Evolutionary conservation across 495 filamentous ascomycete genomes (phyloP).

Genomic region (Lophium mytilinum): DNA sequence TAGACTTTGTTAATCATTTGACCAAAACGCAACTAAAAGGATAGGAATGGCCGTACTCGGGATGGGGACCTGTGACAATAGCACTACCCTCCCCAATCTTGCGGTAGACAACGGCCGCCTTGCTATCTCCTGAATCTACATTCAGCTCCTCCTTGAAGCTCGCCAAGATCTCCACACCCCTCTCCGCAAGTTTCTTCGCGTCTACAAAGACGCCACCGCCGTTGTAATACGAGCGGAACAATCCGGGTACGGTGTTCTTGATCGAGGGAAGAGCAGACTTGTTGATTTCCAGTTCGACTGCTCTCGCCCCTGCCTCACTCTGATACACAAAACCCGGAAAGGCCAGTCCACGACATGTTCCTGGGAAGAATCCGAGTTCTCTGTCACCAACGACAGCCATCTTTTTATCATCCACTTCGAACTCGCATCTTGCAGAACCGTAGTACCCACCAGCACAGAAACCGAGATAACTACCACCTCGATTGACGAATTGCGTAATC

Average conservation of each 20-base stretch:
- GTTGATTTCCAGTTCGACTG: slow-evolving; percentile 57
- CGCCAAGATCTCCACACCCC: slow-evolving; percentile 73
- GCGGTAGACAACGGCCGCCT: slow-evolving; percentile 79
- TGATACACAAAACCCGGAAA: slow-evolving; percentile 89
- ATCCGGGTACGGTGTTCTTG: slow-evolving; percentile 44
- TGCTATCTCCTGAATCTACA: slow-evolving; percentile 61
- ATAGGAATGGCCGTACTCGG: slow-evolving; percentile 57
- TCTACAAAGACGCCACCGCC: slow-evolving; percentile 94
- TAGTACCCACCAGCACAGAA: slow-evolving; percentile 97
- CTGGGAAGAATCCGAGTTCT: slow-evolving; percentile 84
- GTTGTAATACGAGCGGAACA: slow-evolving; percentile 81
- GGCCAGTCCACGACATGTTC: slow-evolving; percentile 74
- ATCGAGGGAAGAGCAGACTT: slow-evolving; percentile 48
- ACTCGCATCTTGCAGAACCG: slow-evolving; percentile 71
- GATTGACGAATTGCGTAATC: slow-evolving; percentile 75
- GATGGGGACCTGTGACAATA: slow-evolving; percentile 82
- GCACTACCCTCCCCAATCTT: slow-evolving; percentile 77
- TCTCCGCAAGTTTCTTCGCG: slow-evolving; percentile 50
- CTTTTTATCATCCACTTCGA: slow-evolving; percentile 72
- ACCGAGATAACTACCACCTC: slow-evolving; percentile 80
- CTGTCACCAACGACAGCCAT: slow-evolving; percentile 81
- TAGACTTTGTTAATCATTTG: slow-evolving; percentile 27
- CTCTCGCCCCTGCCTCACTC: slow-evolving; percentile 77
- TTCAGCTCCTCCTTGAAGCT: slow-evolving; percentile 68
- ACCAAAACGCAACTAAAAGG: not conserved